Evolutionary conservation across 2,329 filamentous ascomycete species (phyloP), one percentile per base, ranked within the genome.

Genomic region (Aureobasidium sp.): DNA sequence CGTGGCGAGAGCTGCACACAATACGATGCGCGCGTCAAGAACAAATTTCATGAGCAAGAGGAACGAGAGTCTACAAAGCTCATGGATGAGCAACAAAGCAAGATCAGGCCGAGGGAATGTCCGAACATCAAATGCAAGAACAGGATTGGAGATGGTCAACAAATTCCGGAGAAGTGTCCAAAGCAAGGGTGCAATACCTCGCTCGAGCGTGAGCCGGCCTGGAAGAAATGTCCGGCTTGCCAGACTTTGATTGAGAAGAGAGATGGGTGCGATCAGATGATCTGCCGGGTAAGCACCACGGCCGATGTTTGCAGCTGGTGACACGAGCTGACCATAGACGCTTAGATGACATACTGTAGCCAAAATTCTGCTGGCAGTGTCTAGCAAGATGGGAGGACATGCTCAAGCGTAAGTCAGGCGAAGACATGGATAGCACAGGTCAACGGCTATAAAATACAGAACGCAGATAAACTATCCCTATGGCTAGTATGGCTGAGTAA

Each of bases 351-450:
- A 20, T 40, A 25, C 4, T 82, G 81, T 63, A 70, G 64, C 27
- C 70, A 73, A 72, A 80, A 66, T 82, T 82, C 67, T 82, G 80
- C 69, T 82, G 78, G 78, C 45, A 72, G 51, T 82, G 75, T 67
- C 66, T 75, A 40, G 75, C 72, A 31, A 65, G 67, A n/a, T 77
- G 73, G 67, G 67, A 42, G 11, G 36, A 43, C 10, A 64, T 63
- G 50, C 18, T 53, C 23, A 18, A n/a, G n/a, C 6, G 25, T 4
- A 55, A 63, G n/a, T n/a, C n/a, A n/a, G n/a, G n/a, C n/a, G n/a
- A n/a, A n/a, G n/a, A n/a, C n/a, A 9, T 23, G 61, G 4, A 43
- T 33, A 18, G 66, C 61, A 4, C 13, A 36, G 13, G 33, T 36
- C 33, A 7, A 36, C 33, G 29, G 2, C 25, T 65, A 54, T 36